Evolutionary conservation across 352 stramenopile genomes (phyloP), one percentile per base, ranked within the genome.

Genomic region (Phytophthora sp.): DNA sequence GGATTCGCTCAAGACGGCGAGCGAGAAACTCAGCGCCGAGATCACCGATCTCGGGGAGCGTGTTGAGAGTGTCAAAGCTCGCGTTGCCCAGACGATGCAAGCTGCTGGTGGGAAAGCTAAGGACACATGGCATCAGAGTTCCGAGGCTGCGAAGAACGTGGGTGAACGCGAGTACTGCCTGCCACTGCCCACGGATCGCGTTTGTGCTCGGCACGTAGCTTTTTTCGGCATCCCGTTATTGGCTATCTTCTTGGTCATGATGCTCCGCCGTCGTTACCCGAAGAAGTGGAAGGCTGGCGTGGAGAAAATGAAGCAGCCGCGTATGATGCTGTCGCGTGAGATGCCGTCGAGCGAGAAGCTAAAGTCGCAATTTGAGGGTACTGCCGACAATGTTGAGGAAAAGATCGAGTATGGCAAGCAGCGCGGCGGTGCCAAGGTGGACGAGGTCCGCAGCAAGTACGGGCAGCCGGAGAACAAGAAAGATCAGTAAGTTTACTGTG

Each of bases 201-300:
- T 88, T 31, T 89, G 79, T 30, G 69, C 69, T 23, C 63, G 68
- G 30, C 78, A 91, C 46, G 52, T 88, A 26, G 27, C 79, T 20
- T 78, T 76, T 47, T n/a, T 82, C 2, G 49, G 36, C 20, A 30
- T 89, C 45, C 82, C 81, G 3, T 46, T 90, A 16, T 31, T 89
- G 16, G 18, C 73, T 0, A 6, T 81, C 9, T 23, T 88, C 1
- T 21, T 80, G 21, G 21, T 79, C 23, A 63, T 73, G 29, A 55
- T 87, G 51, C 41, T 87, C 23, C 84, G 82, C 42, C 82, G 82
- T 23, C 82, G 75, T 23, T 88, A 91, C 64, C 82, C 84, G 27
- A 85, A 91, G 49, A 80, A 83, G 49, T 93, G 82, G 82, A 79
- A 80, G 2, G 76, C 76, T 0, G 63, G 74, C 35, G 76, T 90